Evolutionary conservation across 495 filamentous ascomycete species (phyloP), one percentile per base, ranked within the genome.

Genomic region (Penicillium malachiteum): DNA sequence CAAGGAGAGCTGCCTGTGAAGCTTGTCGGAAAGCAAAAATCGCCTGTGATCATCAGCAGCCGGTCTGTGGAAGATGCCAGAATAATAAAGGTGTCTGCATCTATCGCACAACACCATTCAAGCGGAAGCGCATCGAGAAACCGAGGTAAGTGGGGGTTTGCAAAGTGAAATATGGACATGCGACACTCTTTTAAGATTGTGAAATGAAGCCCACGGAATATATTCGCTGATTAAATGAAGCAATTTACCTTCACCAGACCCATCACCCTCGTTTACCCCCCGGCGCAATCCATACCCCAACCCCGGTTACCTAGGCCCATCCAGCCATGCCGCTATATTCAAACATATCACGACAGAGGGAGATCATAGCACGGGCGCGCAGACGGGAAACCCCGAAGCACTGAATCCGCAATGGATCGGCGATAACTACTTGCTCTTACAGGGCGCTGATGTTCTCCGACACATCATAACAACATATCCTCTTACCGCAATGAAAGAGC

Each of bases 301-400:
- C 38, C 74, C 74, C 2, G 74, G 74, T 14, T 76, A 69, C 57
- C 56, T 76, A 31, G 74, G 73, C 7, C 70, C 66, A n/a, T 75
- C 73, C 8, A 76, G 73, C 48, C 72, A 76, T 64, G 66, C 64
- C 8, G 67, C 72, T 18, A 73, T 78, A 42, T 72, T 76, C 44
- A 68, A 71, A 13, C 72, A 78, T 48, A 68, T 78, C 45, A 60
- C 64, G 10, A 52, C 62, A 3, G 65, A 69, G 2, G 56, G 56
- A 21, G 63, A 64, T 21, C 50, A 55, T 16, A 46, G 38, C 7
- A 37, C 54, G 2, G 32, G 47, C 18, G 39, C 33, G 46, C 59
- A 56, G 7, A 38, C 47, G 16, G 39, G 47, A n/a, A 32, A 30
- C n/a, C 37, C 56, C n/a, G 58, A 60, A 45, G 40, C 44, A 14